These are phyloP conservation scores for Collybia mongolica DNA, from an alignment of 768 basidiomycete genomes.

Conservation along the genomic window DNA sequence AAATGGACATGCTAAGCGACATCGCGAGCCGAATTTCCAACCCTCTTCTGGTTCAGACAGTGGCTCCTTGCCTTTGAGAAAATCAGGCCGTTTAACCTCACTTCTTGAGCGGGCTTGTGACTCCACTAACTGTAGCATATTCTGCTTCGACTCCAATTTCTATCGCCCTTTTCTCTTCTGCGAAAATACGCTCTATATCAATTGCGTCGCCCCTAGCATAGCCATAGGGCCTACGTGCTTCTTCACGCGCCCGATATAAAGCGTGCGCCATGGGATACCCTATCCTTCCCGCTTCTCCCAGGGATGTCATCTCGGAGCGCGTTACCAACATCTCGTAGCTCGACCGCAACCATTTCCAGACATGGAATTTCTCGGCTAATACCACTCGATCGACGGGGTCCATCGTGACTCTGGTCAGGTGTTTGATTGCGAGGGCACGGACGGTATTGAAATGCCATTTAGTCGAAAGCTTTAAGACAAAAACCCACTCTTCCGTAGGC, in stretches of 20 bases:
- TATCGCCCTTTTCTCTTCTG: not conserved
- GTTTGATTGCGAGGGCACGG: constrained; percentile 24
- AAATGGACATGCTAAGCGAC: too few species aligned
- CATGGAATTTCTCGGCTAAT: constrained; percentile 29
- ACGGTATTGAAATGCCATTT: constrained; percentile 35
- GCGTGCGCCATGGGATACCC: constrained; percentile 19
- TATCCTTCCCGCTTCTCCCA: constrained; percentile 23
- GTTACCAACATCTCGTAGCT: constrained; percentile 22
- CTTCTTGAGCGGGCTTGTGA: too few species aligned
- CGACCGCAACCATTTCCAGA: constrained; percentile 30
- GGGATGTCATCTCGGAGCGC: constrained; percentile 18
- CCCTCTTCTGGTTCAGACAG: too few species aligned
- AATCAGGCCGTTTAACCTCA: too few species aligned
- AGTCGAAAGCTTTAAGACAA: constrained; percentile 34
- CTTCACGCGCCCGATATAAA: constrained; percentile 18
- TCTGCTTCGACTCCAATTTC: too few species aligned
- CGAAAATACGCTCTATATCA: not conserved
- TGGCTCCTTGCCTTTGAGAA: too few species aligned
- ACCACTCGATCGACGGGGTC: constrained; percentile 25
- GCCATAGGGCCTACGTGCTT: not conserved
- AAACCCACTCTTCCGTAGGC: constrained; percentile 30
- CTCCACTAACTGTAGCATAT: too few species aligned
- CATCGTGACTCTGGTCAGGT: constrained; percentile 16
- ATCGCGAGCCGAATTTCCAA: too few species aligned
- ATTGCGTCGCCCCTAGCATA: too few species aligned